Base-by-base conservation (phyloP, 1,284 basidiomycete genomes). In the Garcileccinum viscosum region DNA sequence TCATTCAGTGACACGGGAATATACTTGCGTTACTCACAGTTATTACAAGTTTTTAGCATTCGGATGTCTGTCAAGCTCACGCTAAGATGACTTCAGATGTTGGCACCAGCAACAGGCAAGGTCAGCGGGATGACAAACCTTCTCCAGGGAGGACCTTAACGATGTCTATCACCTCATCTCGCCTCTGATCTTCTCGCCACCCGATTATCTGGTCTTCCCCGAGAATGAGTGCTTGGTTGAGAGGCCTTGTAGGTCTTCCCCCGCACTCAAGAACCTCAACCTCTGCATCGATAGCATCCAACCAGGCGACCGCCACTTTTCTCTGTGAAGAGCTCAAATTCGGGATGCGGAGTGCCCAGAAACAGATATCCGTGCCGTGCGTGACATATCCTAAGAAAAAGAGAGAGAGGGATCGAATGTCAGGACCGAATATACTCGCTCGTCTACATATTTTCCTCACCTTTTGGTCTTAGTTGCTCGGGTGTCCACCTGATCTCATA, bases 401-500 rank as follows among this genome's bases (percentile, higher is more conserved):
- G n/a, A n/a, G n/a, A n/a, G n/a, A 8, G 32, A 30, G 53, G 12
- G 53, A 53, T 53, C 5, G 9, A 32, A 32, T 22, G 53, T 32
- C 53, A 56, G 53, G 32, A 22, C 53, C 11, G 6, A 32, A 56
- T 0, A 14, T 30, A 22, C 11, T 32, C 30, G 30, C 53, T 56
- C 19, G 24, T 7, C 27, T 1, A 17, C 6, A 8, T 24, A 37
- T 14, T 33, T 22, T 24, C 9, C 83, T 72, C 73, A 89, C 91
- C 92, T 71, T 85, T 77, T 4, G 84, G 80, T 19, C 88, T 83
- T 67, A 81, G 70, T 68, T 89, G 85, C 76, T 90, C 88, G 0
- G 91, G 90, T 0, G 87, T 86, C 91, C 91, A 92, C 53, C 86
- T 82, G 65, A 95, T 89, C 70, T 86, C 83, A 74, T 94, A 94